phyloP scores from a whole-genome alignment of 1,139 yeast genomes.

The Candida tropicalis region DNA sequence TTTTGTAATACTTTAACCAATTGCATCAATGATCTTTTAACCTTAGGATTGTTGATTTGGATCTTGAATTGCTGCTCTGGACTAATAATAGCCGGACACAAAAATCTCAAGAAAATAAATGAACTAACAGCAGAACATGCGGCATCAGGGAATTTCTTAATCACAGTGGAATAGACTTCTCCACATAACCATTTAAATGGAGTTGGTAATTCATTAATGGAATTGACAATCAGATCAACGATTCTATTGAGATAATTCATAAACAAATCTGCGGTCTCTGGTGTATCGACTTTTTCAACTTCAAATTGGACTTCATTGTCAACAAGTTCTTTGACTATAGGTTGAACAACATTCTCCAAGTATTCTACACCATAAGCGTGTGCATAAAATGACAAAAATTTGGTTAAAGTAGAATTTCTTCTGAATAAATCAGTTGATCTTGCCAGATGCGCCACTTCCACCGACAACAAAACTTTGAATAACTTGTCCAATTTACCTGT shows the following conservation, averaged over 20 bases:
- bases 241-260: slow-evolving; percentile 59
- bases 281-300: slow-evolving; percentile 58
- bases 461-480: slow-evolving; percentile 57
- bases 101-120: slow-evolving; percentile 77
- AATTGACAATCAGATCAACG: slow-evolving; percentile 61
- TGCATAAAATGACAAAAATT: slow-evolving; percentile 72
- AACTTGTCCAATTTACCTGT: slow-evolving; percentile 56
- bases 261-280: slow-evolving; percentile 48
- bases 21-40: slow-evolving; percentile 75
- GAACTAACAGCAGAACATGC: slow-evolving; percentile 82
- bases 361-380: slow-evolving; percentile 66
- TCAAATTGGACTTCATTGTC: slow-evolving; percentile 58
- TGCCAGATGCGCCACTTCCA: slow-evolving; percentile 62
- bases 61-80: slow-evolving; percentile 70
- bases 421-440: slow-evolving; percentile 75
- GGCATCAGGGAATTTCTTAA: slow-evolving; percentile 67
- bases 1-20: slow-evolving; percentile 86
- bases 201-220: slow-evolving; percentile 62
- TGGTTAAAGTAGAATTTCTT: slow-evolving; percentile 81
- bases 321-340: slow-evolving; percentile 56
- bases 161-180: slow-evolving; percentile 66
- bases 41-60: slow-evolving; percentile 46
- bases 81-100: slow-evolving; percentile 90
- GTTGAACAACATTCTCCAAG: slow-evolving; percentile 53
- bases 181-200: slow-evolving; percentile 78